Evolutionary conservation across 2,329 filamentous ascomycete species (phyloP).

Genomic region (Epichloe festucae): DNA sequence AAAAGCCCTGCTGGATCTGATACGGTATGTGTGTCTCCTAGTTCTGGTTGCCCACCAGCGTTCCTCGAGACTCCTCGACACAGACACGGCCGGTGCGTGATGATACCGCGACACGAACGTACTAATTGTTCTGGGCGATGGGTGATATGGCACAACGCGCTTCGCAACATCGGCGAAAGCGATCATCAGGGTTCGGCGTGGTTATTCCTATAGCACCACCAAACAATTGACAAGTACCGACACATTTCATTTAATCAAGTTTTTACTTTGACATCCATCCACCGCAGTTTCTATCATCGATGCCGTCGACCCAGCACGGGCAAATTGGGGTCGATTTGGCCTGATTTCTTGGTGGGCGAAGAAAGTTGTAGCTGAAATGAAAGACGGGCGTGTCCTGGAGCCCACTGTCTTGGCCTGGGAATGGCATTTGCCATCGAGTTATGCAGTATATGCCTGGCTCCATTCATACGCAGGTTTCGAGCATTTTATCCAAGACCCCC

Average conservation of each 20-base stretch:
- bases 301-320: not conserved
- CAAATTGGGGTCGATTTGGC: no score
- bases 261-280: no score
- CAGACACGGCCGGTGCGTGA: not conserved
- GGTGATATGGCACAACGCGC: not conserved
- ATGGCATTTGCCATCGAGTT: not conserved
- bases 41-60: no score
- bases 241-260: no score
- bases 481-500: conserved; percentile 84
- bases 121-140: no score
- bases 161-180: not conserved
- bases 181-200: not conserved
- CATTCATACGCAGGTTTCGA: conserved; percentile 61
- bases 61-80: no score
- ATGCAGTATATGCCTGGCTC: not conserved
- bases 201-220: not conserved
- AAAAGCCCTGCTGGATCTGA: not conserved
- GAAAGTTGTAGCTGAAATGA: no score
- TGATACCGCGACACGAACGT: not conserved
- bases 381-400: no score
- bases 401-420: not conserved
- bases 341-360: not conserved
- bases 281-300: no score
- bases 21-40: not conserved
- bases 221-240: not conserved